phyloP scores from a whole-genome alignment of 2,329 filamentous ascomycete genomes.

The Colletotrichum tropicicola region DNA sequence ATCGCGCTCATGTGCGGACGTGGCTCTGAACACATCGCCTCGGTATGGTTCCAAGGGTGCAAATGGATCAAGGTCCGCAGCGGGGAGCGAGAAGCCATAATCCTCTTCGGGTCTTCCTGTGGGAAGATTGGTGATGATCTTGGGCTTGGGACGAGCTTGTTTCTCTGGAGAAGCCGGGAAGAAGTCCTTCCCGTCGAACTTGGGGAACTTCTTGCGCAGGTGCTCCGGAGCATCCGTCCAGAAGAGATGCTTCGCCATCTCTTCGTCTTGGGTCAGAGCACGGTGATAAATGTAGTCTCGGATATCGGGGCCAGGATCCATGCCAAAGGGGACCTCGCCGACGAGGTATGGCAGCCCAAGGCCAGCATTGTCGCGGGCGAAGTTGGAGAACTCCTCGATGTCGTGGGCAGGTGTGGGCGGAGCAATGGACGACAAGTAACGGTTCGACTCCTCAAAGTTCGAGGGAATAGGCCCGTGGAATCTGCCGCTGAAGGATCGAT shows the following conservation, averaged over 20 bases:
- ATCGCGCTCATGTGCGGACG: conserved; percentile 1
- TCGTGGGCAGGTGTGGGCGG: conserved; percentile 23
- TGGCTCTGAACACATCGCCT: neutral
- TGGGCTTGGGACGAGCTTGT: conserved; percentile 30
- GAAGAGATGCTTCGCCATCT: conserved; percentile 66
- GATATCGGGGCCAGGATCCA: conserved; percentile 49
- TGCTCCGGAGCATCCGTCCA: conserved; percentile 66
- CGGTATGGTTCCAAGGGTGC: conserved; percentile 24
- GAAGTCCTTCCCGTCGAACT: conserved; percentile 73
- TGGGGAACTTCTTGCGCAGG: conserved; percentile 63
- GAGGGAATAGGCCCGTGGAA: conserved; percentile 11
- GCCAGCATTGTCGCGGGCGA: conserved; percentile 19
- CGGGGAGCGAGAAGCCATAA: conserved; percentile 18
- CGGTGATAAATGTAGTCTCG: conserved; percentile 64
- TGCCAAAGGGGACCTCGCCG: conserved; percentile 57
- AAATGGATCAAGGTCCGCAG: conserved; percentile 20
- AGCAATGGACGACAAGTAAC: conserved; percentile 19
- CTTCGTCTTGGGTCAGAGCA: conserved; percentile 66
- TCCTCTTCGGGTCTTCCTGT: conserved; percentile 17
- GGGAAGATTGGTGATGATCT: neutral
- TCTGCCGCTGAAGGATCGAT: neutral
- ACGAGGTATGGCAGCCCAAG: conserved; percentile 61
- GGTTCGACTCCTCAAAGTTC: conserved; percentile 11
- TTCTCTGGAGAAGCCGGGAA: conserved; percentile 65
- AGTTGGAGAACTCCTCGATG: conserved; percentile 14